Base-by-base conservation (phyloP, 495 filamentous ascomycete species). In the Lasiosphaeriaceae sp. region DNA sequence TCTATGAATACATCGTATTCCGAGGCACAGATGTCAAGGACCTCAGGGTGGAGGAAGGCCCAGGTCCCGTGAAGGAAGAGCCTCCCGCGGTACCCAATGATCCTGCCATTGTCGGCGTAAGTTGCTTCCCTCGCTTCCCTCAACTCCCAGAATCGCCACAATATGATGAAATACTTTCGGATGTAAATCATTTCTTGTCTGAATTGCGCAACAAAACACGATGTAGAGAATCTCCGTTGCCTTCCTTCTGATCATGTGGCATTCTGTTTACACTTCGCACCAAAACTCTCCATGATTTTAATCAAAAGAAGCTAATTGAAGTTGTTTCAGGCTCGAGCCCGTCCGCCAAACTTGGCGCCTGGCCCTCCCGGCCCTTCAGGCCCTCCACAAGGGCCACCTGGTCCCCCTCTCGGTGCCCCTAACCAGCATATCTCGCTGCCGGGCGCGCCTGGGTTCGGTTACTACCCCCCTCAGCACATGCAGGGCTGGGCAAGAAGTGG, bases 1-100 rank as follows among this genome's bases (percentile, higher is more conserved):
- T 97, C 64, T 99, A 97, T 76, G 95, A 97, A 69, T 97, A 99
- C 78, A 97, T 99, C 65, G 93, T 99, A 57, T 99, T 99, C 71
- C 89, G 93, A 47, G 94, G 95, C 52, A 96, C 91, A 71, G 94
- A 99, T 80, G 94, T 99, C 66, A 97, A 97, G 76, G 93, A 99
- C 70, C 82, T 99, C 64, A 86, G 89, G 55, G 89, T 99, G 64
- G 92, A 95, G 58, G 86, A 94, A 61, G 79, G 83, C 39, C 83
- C 87, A 7, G 63, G 66, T n/a, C 61, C 72, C 29, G 69, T 71
- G 24, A 88, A 92, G 70, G 87, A 94, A 69, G 84, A 87, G 65
- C 83, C 85, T 45, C 89, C 89, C 20, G 83, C 85, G 62, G 83
- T 96, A 60, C 92, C 92, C 16, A 86, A 97, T 77, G 94, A 99